A percentile compares a stretch with the other conserved stretches of the same genome.
Conservation (phyloP, 2,329 filamentous ascomycete species). For the Nigrograna mackinnonii region DNA sequence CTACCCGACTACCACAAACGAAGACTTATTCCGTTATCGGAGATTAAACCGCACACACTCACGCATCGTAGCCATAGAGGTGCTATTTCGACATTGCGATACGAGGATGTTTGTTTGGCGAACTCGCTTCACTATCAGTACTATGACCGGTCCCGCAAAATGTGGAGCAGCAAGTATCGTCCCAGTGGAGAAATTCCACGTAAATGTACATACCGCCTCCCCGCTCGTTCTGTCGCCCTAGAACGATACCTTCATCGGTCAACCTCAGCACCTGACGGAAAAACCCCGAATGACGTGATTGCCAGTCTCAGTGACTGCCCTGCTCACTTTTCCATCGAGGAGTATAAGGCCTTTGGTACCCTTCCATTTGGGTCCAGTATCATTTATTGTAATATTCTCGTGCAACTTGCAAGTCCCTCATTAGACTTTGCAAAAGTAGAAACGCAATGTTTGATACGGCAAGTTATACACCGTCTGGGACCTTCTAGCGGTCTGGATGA, state of each 20-base stretch:
- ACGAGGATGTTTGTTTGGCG: constrained; percentile 47
- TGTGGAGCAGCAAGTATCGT: constrained; percentile 15
- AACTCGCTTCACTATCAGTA: constrained; percentile 50
- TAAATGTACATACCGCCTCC: constrained; percentile 48
- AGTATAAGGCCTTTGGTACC: constrained; percentile 58
- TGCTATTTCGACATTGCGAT: constrained; percentile 22
- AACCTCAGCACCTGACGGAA: constrained; percentile 21
- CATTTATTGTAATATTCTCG: constrained; percentile 61
- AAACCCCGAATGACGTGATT: constrained; percentile 56
- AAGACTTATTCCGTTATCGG: constrained; percentile 40
- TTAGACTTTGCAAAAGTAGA: constrained; percentile 57
- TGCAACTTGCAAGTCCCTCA: constrained; percentile 49
- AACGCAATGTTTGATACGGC: constrained; percentile 52
- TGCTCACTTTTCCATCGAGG: constrained; percentile 50
- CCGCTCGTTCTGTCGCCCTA: constrained; percentile 32
- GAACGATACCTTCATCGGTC: constrained; percentile 46
- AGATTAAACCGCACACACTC: constrained; percentile 36
- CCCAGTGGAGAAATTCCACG: constrained; percentile 17
- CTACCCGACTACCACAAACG: neutral
- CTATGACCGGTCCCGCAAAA: constrained; percentile 21
- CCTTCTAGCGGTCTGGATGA: constrained; percentile 18
- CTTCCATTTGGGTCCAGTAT: constrained; percentile 53
- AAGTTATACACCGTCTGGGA: constrained; percentile 55
- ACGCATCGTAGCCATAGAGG: constrained; percentile 39
- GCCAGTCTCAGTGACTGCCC: constrained; percentile 56